Evolutionary conservation across 495 filamentous ascomycete species (phyloP).

Genomic region (Lasiosphaeria hispida): DNA sequence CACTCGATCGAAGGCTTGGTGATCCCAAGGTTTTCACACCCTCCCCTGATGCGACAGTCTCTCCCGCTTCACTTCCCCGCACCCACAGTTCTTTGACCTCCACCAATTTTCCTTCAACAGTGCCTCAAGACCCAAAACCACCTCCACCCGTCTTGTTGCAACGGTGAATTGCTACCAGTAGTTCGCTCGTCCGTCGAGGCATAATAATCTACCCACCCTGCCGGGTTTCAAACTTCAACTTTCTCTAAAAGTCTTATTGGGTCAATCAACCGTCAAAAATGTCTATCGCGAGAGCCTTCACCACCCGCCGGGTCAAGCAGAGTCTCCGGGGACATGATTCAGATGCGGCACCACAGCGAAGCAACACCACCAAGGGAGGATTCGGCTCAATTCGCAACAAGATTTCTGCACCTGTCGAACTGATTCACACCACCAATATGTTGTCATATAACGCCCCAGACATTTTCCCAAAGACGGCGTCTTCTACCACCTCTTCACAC

Average conservation of each 20-base stretch:
- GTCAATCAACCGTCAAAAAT: conserved; percentile 32
- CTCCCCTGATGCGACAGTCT: conserved; percentile 9
- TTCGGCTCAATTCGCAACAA: conserved; percentile 50
- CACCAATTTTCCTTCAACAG: not conserved
- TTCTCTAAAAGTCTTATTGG: too few relatives aligned
- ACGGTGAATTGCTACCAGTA: not conserved
- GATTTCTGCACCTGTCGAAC: conserved; percentile 83
- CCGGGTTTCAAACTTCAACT: too few relatives aligned
- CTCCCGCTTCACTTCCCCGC: conserved; percentile 2
- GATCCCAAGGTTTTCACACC: not conserved
- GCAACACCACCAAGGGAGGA: conserved; percentile 44
- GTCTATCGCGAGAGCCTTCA: conserved; percentile 68
- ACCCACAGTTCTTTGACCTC: not conserved
- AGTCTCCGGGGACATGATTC: conserved; percentile 34
- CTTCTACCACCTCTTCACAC: conserved; percentile 56
- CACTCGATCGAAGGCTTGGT: not conserved
- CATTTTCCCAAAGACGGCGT: conserved; percentile 55
- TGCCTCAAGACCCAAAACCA: too few relatives aligned
- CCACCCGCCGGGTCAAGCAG: conserved; percentile 50
- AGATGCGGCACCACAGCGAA: conserved; percentile 40
- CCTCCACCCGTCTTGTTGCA: not conserved
- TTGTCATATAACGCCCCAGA: conserved; percentile 91
- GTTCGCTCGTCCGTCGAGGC: not conserved
- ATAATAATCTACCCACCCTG: too few relatives aligned
- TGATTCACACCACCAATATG: conserved; percentile 94